A percentile compares a stretch with the other conserved stretches of the same genome.
Conservation (phyloP, 2,329 filamentous ascomycete genomes). For the Stachybotrys elegans region DNA sequence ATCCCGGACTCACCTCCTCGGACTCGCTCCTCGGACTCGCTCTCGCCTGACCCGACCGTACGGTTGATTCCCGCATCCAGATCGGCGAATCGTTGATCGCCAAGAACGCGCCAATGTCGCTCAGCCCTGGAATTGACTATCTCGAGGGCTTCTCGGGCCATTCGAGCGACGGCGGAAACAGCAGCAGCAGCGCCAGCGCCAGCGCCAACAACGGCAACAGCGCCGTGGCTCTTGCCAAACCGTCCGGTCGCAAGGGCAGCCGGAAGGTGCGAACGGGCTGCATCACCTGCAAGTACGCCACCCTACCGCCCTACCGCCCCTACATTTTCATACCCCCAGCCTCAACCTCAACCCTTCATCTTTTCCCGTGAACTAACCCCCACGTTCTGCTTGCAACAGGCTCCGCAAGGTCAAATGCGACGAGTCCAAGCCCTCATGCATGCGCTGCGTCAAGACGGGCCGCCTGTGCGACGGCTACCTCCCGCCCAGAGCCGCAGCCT, state of each 20-base stretch:
- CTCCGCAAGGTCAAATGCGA: conserved; percentile 54
- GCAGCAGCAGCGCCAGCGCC: no score
- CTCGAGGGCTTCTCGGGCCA: not conserved
- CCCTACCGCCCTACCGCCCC: not conserved
- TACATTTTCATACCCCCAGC: not conserved
- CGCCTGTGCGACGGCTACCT: conserved; percentile 53
- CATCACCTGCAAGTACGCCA: conserved; percentile 48
- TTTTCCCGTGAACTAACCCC: not conserved
- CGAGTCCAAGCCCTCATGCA: conserved; percentile 47
- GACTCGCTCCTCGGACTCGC: no score
- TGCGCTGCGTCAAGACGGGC: conserved; percentile 49
- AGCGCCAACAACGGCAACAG: conserved; percentile 1
- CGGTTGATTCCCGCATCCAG: no score
- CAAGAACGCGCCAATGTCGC: no score
- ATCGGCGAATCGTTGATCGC: no score
- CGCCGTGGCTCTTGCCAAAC: conserved; percentile 6
- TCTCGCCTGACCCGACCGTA: no score
- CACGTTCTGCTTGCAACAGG: conserved; percentile 22
- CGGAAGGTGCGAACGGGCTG: conserved; percentile 46
- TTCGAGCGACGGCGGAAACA: no score
- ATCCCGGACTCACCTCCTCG: no score
- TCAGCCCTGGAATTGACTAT: no score
- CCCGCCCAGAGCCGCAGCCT: conserved; percentile 12
- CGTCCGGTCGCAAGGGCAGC: conserved; percentile 33
- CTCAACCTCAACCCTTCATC: not conserved